phyloP scores from a whole-genome alignment of 306 rosid genomes.

The Inga laurina region DNA sequence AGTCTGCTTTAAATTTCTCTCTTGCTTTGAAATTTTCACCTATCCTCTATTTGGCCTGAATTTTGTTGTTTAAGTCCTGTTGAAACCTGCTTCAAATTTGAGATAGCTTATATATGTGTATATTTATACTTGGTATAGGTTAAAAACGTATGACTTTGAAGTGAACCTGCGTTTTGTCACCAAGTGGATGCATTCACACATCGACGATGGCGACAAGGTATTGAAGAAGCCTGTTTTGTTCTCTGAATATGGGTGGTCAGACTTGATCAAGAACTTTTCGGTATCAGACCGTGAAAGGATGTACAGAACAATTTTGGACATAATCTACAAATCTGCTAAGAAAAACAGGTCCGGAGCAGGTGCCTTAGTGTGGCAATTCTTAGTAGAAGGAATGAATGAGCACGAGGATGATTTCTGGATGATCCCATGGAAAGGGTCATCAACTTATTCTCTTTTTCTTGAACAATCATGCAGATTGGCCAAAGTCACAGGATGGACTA shows the following conservation, averaged over 20 bases:
- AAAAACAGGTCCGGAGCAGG: conserved; percentile 77
- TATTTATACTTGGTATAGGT: conserved; percentile 47
- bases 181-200: conserved; percentile 96
- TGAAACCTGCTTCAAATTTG: background rate
- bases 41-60: background rate
- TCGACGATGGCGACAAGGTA: conserved; percentile 80
- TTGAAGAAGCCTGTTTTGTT: conserved; percentile 86
- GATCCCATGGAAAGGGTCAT: conserved; percentile 64
- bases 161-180: conserved; percentile 64
- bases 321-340: conserved; percentile 80
- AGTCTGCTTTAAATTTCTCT: background rate
- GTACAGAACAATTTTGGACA: conserved; percentile 58
- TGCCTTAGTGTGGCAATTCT: conserved; percentile 82
- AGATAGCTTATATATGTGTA: background rate
- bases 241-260: conserved; percentile 86
- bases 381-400: conserved; percentile 81
- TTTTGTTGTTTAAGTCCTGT: background rate
- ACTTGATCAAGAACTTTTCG: conserved; percentile 58
- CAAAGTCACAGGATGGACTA: conserved; percentile 50
- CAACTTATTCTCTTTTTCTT: conserved; percentile 54
- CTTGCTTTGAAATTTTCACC: background rate
- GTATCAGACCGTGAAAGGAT: conserved; percentile 61
- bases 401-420: conserved; percentile 82
- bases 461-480: conserved; percentile 83
- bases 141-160: conserved; percentile 57